Conservation (phyloP, 2,329 filamentous ascomycete species). For the Camptophora hylomeconis region DNA sequence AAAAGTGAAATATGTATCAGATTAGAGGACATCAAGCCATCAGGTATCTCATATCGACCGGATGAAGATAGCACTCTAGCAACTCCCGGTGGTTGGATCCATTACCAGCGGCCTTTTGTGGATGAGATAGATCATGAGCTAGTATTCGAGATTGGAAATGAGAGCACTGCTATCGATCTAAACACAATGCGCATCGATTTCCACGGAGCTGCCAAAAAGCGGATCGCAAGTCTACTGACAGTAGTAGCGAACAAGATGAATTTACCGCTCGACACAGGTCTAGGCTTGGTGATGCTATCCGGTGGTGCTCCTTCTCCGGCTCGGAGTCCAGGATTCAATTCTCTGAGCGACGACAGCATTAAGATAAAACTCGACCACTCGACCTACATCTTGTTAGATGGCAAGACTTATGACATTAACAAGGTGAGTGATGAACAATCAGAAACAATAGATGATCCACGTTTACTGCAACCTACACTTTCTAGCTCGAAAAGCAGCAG, state of each 20-base stretch:
- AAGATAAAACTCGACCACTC: constrained; percentile 47
- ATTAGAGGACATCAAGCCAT: constrained; percentile 78
- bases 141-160: constrained; percentile 61
- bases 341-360: constrained; percentile 57
- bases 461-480: not conserved
- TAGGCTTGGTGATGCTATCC: constrained; percentile 52
- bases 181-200: constrained; percentile 53
- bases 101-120: constrained; percentile 75
- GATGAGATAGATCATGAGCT: constrained; percentile 62
- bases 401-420: constrained; percentile 19
- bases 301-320: constrained; percentile 50
- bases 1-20: constrained; percentile 66
- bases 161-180: constrained; percentile 47
- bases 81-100: constrained; percentile 43
- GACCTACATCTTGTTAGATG: constrained; percentile 30
- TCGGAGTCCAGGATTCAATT: constrained; percentile 54
- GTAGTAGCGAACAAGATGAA: constrained; percentile 73
- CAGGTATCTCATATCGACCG: constrained; percentile 55
- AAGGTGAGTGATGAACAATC: constrained; percentile 3
- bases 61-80: constrained; percentile 26
- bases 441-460: constrained; percentile 9
- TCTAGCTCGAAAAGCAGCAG: not conserved
- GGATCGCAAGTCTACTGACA: constrained; percentile 61
- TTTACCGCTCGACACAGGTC: constrained; percentile 43
- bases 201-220: constrained; percentile 53